Conservation (phyloP, 495 filamentous ascomycete genomes). For the Neurospora sp. region DNA sequence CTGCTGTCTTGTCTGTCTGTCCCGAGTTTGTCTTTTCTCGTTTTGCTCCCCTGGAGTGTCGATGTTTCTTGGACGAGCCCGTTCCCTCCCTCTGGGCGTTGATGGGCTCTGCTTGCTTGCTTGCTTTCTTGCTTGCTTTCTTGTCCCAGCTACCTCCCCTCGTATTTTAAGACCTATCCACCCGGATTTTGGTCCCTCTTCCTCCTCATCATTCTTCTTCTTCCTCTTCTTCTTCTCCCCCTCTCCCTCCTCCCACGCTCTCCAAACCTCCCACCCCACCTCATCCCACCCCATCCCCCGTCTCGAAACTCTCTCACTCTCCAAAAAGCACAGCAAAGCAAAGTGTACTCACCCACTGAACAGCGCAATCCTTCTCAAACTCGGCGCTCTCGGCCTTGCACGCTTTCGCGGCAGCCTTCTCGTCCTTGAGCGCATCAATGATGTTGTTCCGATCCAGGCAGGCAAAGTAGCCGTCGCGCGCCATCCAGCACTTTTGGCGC, state of each 20-base stretch:
- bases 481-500: slow-evolving; percentile 74
- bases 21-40: not conserved
- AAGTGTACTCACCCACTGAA: slow-evolving; percentile 18
- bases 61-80: not conserved
- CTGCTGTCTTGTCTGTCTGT: not conserved
- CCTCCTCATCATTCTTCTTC: not conserved
- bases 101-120: not conserved
- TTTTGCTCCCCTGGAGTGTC: not conserved
- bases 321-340: not conserved
- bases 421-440: slow-evolving; percentile 70
- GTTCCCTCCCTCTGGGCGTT: not conserved
- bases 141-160: not conserved
- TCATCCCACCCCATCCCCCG: not conserved
- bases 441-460: slow-evolving; percentile 78
- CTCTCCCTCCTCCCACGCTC: not conserved
- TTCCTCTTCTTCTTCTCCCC: not conserved
- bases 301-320: not conserved
- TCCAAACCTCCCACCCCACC: not conserved
- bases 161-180: not conserved
- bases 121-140: not conserved
- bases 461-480: slow-evolving; percentile 72
- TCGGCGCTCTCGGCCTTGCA: slow-evolving; percentile 55
- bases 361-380: slow-evolving; percentile 68
- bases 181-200: not conserved
- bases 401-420: slow-evolving; percentile 47